phyloP scores from a whole-genome alignment of 2,329 filamentous ascomycete genomes.

The Apiospora aurea region DNA sequence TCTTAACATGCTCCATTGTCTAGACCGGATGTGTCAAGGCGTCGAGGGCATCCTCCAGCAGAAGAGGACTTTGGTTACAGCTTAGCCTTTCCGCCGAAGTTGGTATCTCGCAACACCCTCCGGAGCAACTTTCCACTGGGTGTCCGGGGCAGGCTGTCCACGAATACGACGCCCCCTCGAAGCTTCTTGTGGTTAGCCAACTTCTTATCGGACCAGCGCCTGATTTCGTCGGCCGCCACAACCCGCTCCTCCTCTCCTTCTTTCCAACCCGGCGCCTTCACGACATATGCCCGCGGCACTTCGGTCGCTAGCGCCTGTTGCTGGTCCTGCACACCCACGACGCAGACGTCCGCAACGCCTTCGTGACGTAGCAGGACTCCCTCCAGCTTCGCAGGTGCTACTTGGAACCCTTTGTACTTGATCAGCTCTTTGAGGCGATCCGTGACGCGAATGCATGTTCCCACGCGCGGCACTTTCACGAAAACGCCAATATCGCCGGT shows the following conservation, averaged over 20 bases:
- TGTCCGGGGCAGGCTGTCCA: neutral
- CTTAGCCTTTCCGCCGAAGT: neutral
- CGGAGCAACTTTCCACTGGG: conserved; percentile 13
- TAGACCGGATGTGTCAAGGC: neutral
- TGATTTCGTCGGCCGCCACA: conserved; percentile 12
- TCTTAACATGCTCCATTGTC: neutral
- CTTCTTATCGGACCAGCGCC: neutral
- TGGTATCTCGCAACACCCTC: conserved; percentile 8
- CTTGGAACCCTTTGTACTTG: conserved; percentile 66
- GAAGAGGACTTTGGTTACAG: neutral
- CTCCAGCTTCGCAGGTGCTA: conserved; percentile 63
- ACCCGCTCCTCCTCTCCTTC: neutral
- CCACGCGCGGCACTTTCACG: conserved; percentile 46
- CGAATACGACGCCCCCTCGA: neutral
- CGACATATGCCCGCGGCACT: conserved; percentile 70
- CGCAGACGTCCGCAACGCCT: conserved; percentile 68
- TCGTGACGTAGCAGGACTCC: conserved; percentile 52
- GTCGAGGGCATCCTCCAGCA: neutral
- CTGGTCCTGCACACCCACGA: conserved; percentile 67
- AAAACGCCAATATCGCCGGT: conserved; percentile 80
- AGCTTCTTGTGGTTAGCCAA: neutral
- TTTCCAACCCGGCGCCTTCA: conserved; percentile 37
- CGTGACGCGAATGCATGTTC: neutral
- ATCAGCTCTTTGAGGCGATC: conserved; percentile 77
- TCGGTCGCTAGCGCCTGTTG: conserved; percentile 57